Conservation (phyloP, 108 stramenopile genomes). For the Pelagomonas calceolata region DNA sequence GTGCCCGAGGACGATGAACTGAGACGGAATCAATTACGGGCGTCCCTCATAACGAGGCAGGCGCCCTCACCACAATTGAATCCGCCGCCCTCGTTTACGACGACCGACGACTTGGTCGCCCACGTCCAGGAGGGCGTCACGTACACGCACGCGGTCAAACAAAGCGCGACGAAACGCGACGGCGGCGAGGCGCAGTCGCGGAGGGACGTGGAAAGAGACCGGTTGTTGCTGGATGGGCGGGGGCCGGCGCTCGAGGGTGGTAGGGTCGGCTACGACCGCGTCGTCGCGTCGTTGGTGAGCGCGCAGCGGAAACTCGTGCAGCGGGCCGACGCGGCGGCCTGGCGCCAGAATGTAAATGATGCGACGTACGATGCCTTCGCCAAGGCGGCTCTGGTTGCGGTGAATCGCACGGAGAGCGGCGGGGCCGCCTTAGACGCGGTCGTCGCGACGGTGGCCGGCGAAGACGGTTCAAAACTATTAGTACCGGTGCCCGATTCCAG, state of each 20-base stretch:
- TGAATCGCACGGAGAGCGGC: neutral
- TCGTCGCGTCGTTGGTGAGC: neutral
- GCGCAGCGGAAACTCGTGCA: neutral
- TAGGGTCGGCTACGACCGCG: neutral
- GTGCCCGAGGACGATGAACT: too few species aligned
- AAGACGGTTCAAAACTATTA: neutral
- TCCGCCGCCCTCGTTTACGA: too few species aligned
- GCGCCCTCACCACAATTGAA: too few species aligned
- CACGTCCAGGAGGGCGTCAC: too few species aligned
- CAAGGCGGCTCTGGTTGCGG: neutral
- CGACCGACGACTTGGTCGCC: too few species aligned
- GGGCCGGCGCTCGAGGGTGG: neutral
- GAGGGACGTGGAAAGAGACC: neutral
- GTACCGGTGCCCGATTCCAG: neutral
- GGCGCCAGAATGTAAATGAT: neutral
- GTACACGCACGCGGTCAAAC: too few species aligned
- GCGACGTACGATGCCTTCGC: neutral
- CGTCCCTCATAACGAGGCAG: too few species aligned
- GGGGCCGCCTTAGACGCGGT: neutral
- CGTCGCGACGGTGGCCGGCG: neutral
- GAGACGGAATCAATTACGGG: too few species aligned
- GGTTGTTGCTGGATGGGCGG: neutral
- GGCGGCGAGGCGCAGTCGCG: neutral
- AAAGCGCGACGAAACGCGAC: neutral
- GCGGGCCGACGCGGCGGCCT: neutral